phyloP scores from a whole-genome alignment of 495 filamentous ascomycete genomes.

The Arthonia radiata region DNA sequence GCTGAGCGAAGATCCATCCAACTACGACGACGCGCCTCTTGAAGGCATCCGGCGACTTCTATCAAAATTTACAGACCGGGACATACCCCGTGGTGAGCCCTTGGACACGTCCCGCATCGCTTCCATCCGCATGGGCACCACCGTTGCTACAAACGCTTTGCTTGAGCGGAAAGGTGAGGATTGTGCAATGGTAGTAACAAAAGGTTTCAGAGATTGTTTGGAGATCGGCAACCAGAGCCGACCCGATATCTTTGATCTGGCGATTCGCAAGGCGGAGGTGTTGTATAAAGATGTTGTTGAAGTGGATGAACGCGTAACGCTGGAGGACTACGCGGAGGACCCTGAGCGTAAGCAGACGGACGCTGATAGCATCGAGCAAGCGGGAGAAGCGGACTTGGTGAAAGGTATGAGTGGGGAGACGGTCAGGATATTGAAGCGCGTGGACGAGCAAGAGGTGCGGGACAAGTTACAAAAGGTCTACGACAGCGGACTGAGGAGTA shows the following conservation, averaged over 20 bases:
- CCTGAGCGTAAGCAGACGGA: slow-evolving; percentile 31
- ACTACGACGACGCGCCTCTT: slow-evolving; percentile 71
- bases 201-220: slow-evolving; percentile 80
- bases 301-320: slow-evolving; percentile 54
- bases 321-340: slow-evolving; percentile 74
- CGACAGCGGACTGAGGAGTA: slow-evolving; percentile 36
- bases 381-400: slow-evolving; percentile 28
- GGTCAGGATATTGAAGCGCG: slow-evolving; percentile 36
- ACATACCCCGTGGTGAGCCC: slow-evolving; percentile 57
- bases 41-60: slow-evolving; percentile 83
- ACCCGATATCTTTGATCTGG: slow-evolving; percentile 63
- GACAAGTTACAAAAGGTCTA: slow-evolving; percentile 31
- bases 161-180: slow-evolving; percentile 85
- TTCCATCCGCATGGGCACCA: slow-evolving; percentile 73
- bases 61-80: slow-evolving; percentile 46
- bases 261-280: slow-evolving; percentile 55
- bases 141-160: slow-evolving; percentile 75
- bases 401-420: slow-evolving; percentile 43
- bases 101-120: slow-evolving; percentile 65
- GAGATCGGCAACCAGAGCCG: slow-evolving; percentile 57
- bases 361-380: slow-evolving; percentile 21
- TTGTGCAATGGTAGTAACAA: slow-evolving; percentile 75
- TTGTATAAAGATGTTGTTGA: slow-evolving; percentile 55
- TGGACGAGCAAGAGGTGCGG: slow-evolving; percentile 25
- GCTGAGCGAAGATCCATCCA: slow-evolving; percentile 68